Evolutionary conservation across 2,329 filamentous ascomycete genomes (phyloP).

Genomic region (Trichophyton equinum): DNA sequence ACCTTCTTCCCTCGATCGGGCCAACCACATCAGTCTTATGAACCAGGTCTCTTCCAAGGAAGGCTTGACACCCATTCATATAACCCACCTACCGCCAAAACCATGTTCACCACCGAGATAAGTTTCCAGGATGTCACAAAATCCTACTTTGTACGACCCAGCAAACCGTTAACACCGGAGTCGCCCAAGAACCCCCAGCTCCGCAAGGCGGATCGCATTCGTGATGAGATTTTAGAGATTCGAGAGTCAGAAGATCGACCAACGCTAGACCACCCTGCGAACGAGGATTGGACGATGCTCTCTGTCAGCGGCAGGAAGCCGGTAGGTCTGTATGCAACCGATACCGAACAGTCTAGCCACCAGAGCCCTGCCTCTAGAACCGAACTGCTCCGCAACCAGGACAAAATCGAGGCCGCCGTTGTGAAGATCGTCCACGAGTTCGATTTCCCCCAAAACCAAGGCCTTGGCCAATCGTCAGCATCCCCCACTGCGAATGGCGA

Average conservation of each 20-base stretch:
- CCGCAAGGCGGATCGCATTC: slow-evolving; percentile 29
- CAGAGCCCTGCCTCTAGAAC: neutral
- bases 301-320: slow-evolving; percentile 65
- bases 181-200: slow-evolving; percentile 18
- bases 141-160: slow-evolving; percentile 11
- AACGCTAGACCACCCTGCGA: slow-evolving; percentile 59
- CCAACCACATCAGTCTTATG: slow-evolving; percentile 15
- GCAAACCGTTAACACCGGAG: slow-evolving; percentile 9
- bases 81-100: slow-evolving; percentile 17
- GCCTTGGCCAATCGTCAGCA: slow-evolving; percentile 8
- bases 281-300: slow-evolving; percentile 70
- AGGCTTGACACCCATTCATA: slow-evolving; percentile 19
- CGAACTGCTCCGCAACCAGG: slow-evolving; percentile 59
- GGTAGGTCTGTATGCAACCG: slow-evolving; percentile 5
- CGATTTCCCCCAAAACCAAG: slow-evolving; percentile 54
- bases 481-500: neutral
- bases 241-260: slow-evolving; percentile 36
- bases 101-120: slow-evolving; percentile 23
- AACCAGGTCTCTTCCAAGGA: slow-evolving; percentile 25
- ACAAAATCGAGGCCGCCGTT: slow-evolving; percentile 67
- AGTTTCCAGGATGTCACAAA: slow-evolving; percentile 16
- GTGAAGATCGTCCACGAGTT: slow-evolving; percentile 70
- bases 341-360: neutral
- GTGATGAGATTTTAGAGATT: slow-evolving; percentile 30
- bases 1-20: slow-evolving; percentile 16